phyloP scores from a whole-genome alignment of 768 basidiomycete genomes.

The Jaapia argillacea region DNA sequence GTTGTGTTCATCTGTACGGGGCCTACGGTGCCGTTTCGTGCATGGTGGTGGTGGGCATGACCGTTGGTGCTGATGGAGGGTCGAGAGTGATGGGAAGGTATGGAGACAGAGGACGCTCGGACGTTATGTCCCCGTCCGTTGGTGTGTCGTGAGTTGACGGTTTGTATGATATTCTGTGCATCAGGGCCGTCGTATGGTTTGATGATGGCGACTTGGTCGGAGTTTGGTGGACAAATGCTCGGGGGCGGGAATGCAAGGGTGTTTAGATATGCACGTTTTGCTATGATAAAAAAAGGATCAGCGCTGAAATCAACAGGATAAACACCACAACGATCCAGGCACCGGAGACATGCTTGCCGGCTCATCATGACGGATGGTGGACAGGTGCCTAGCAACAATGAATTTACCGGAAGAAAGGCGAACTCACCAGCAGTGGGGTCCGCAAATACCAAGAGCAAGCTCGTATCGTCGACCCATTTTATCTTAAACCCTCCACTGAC shows the following conservation, averaged over 20 bases:
- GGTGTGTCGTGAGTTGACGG: conserved; percentile 66
- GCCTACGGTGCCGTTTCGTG: conserved; percentile 2
- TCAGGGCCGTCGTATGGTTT: conserved; percentile 93
- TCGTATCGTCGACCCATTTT: conserved; percentile 98
- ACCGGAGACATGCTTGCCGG: conserved; percentile 2
- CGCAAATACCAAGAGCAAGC: conserved; percentile 87
- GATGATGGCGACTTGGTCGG: conserved; percentile 51
- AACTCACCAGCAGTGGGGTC: conserved; percentile 84
- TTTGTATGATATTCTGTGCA: conserved; percentile 78
- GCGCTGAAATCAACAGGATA: too few relatives aligned
- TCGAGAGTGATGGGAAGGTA: conserved; percentile 14
- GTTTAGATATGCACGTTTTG: conserved; percentile 91
- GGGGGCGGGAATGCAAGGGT: conserved; percentile 77
- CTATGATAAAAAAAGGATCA: conserved; percentile 27
- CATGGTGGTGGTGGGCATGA: conserved; percentile 3
- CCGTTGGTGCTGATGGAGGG: conserved; percentile 20
- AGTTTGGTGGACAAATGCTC: conserved; percentile 46
- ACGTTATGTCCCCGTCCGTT: conserved; percentile 63
- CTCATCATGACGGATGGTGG: too few relatives aligned
- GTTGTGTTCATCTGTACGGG: conserved; percentile 7
- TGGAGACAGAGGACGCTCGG: conserved; percentile 49
- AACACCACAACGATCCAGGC: too few relatives aligned
- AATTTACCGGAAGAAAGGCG: too few relatives aligned
- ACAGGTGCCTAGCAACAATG: conserved; percentile 1
- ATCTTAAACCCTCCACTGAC: conserved; percentile 92